Evolutionary conservation across 139 green algal genomes (phyloP), one percentile per base, ranked within the genome.

Genomic region (Coelastrella sp.): DNA sequence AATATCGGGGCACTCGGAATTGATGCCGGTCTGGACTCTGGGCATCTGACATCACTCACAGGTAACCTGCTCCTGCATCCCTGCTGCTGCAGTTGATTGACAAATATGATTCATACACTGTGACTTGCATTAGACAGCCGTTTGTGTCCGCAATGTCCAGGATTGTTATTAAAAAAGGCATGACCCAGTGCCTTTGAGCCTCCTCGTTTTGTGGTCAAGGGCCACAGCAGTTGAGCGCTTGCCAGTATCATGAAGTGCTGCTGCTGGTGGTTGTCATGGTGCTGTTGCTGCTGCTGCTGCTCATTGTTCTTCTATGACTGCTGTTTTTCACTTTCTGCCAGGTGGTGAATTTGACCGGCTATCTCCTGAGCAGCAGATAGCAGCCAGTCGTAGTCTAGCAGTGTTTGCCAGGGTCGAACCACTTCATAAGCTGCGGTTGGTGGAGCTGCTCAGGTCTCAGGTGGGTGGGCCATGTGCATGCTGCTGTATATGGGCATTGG

Each of bases 341-440:
- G 96, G 96, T 75, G 58, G 84, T n/a, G 95, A 98, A 91, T 99
- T 99, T 92, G 93, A 97, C 56, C 89, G 91, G 8, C 86, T 98
- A 84, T 22, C 85, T 25, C n/a, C 81, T 4, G 35, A 84, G 24
- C 90, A 95, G 66, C 93, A 96, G 92, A 57, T 88, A 10, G 87
- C 90, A 4, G 90, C 94, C 24, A 92, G 91, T 7, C 24, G 86
- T 19, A 82, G 66, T 9, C 82, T 96, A 82, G 92, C 89, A 1
- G 95, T 99, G 75, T 97, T 99, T 88, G 94, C 95, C 0, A 94
- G 98, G 7, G 98, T 99, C n/a, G 97, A 99, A 94, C 98, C 98
- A 7, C 85, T 93, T 80, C 97, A 99, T 93, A 99, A 99, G 92
- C 94, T 93, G 57, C 85, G 92, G 15, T 97, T 99, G 65, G 98